phyloP scores from a whole-genome alignment of 2,329 filamentous ascomycete species.

The Venturia effusa region DNA sequence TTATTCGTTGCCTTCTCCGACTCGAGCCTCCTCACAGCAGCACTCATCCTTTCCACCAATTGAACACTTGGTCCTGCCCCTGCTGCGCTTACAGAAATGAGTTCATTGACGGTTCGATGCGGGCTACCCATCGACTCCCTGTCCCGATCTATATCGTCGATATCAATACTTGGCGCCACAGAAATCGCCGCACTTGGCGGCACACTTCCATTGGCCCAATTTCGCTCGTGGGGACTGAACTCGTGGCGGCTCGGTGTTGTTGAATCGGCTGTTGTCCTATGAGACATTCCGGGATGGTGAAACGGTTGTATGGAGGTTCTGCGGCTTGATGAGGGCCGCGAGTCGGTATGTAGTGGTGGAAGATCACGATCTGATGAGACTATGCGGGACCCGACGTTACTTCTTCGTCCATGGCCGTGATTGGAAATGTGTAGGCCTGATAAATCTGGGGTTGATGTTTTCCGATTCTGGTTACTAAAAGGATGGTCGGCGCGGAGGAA shows the following conservation, averaged over 20 bases:
- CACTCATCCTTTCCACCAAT: conserved; percentile 91
- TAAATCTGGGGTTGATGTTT: conserved; percentile 25
- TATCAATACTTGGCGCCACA: conserved; percentile 36
- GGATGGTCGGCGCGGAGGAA: conserved; percentile 27
- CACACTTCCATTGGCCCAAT: conserved; percentile 20
- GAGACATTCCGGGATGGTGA: conserved; percentile 13
- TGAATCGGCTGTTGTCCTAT: conserved; percentile 11
- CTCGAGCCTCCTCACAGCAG: conserved; percentile 81
- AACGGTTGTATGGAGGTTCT: conserved; percentile 16
- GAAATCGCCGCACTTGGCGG: conserved; percentile 18
- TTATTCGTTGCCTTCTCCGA: conserved; percentile 80
- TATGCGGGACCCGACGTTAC: conserved; percentile 15
- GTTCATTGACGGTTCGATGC: conserved; percentile 56
- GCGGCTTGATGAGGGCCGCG: conserved; percentile 22
- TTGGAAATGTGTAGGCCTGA: conserved; percentile 22
- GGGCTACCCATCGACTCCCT: conserved; percentile 43
- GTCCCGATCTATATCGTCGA: conserved; percentile 39
- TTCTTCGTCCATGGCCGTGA: conserved; percentile 16
- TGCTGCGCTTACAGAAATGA: conserved; percentile 80
- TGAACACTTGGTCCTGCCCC: conserved; percentile 89
- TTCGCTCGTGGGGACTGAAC: conserved; percentile 17
- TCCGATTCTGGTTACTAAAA: conserved; percentile 25
- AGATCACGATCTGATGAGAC: conserved; percentile 17
- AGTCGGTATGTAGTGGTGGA: conserved; percentile 1
- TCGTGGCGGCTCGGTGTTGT: conserved; percentile 18